These are phyloP conservation scores for Tricholomella constricta DNA, from an alignment of 768 basidiomycete genomes.

Conservation along the genomic window DNA sequence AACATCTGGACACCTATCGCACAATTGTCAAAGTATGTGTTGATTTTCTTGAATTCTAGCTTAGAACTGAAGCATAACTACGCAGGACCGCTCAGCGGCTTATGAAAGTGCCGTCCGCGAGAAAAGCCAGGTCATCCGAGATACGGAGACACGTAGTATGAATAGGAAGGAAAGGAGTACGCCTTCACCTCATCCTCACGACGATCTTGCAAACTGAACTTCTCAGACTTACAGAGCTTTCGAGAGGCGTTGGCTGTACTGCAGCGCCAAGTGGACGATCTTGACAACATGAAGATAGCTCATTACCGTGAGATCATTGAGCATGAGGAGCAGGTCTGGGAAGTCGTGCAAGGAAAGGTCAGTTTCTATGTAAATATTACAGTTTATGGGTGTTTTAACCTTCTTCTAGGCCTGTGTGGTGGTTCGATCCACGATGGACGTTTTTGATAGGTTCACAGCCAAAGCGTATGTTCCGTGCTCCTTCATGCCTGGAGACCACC, in stretches of 20 bases:
- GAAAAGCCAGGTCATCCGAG: constrained; percentile 81
- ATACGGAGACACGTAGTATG: constrained; percentile 84
- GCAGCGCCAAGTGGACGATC: constrained; percentile 88
- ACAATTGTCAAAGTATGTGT: constrained; percentile 62
- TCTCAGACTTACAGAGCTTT: constrained; percentile 82
- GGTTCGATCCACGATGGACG: constrained; percentile 88
- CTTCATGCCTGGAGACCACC: constrained; percentile 9
- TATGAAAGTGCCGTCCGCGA: constrained; percentile 84
- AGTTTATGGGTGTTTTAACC: constrained; percentile 11
- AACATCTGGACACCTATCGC: constrained; percentile 81
- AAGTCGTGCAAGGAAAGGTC: constrained; percentile 85
- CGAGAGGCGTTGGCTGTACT: constrained; percentile 78
- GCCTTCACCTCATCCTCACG: constrained; percentile 24
- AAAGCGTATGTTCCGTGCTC: constrained; percentile 66
- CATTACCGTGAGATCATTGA: constrained; percentile 91
- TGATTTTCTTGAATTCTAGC: neutral
- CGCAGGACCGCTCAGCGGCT: constrained; percentile 77
- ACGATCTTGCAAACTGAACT: constrained; percentile 9
- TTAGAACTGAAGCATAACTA: neutral
- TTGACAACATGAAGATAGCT: constrained; percentile 80
- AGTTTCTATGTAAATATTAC: constrained; percentile 10
- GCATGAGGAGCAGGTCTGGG: constrained; percentile 97
- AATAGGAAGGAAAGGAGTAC: constrained; percentile 83
- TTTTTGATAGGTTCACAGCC: constrained; percentile 84
- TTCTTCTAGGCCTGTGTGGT: constrained; percentile 68